Percentiles rank a stretch among this genome's conserved stretches.
Evolutionary conservation across 1,139 yeast genomes (phyloP).

Genomic region (Protomyces pachydermus): DNA sequence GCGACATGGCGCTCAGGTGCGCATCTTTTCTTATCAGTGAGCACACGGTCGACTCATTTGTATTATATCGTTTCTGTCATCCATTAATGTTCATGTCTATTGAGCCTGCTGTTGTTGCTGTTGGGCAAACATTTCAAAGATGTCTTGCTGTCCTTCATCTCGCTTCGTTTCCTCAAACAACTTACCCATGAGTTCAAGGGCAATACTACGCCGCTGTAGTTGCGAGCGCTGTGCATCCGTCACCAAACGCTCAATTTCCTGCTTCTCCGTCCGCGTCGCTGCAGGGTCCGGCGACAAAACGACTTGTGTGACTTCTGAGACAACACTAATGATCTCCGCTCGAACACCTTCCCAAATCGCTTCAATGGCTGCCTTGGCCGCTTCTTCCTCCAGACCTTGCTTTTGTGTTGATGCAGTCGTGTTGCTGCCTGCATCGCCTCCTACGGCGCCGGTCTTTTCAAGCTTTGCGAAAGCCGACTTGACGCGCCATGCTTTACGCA

Average conservation of each 20-base stretch:
- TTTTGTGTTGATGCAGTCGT: conserved; percentile 1
- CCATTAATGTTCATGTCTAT: too few species aligned
- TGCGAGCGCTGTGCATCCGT: conserved; percentile 1
- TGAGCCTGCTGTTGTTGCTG: background rate
- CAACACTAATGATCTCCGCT: conserved; percentile 22
- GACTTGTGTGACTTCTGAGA: conserved; percentile 15
- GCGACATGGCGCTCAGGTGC: background rate
- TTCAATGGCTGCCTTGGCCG: conserved; percentile 26
- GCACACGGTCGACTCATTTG: background rate
- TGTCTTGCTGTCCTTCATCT: conserved; percentile 22
- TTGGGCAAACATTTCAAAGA: conserved; percentile 18
- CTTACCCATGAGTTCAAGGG: conserved; percentile 18
- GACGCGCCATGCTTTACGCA: conserved; percentile 23
- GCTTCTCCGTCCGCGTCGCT: conserved; percentile 12
- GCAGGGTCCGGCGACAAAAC: conserved; percentile 17
- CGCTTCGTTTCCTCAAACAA: conserved; percentile 19
- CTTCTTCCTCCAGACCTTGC: conserved; percentile 19
- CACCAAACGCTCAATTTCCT: conserved; percentile 17
- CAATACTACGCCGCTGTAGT: conserved; percentile 10
- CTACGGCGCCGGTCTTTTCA: conserved; percentile 3
- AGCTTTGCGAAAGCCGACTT: conserved; percentile 26
- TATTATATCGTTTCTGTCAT: too few species aligned
- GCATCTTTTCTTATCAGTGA: background rate
- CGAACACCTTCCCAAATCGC: conserved; percentile 27
- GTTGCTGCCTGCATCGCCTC: background rate